Evolutionary conservation across 106 monocot genomes (phyloP).

Genomic region (Posidonia australis): DNA sequence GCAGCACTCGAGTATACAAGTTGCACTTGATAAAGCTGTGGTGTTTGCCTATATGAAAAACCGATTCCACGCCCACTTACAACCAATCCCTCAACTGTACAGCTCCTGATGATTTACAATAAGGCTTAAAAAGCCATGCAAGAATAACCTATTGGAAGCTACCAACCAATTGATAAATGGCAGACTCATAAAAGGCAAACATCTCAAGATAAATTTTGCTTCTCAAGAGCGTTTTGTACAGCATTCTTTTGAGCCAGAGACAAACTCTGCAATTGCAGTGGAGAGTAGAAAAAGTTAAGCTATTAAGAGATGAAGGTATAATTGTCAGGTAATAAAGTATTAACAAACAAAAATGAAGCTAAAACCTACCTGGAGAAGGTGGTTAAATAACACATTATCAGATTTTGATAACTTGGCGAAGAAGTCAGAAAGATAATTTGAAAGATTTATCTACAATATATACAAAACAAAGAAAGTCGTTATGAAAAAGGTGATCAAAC

Average conservation of each 20-base stretch:
- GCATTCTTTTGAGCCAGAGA: conserved; percentile 31
- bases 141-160: no score
- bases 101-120: no score
- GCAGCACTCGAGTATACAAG: no score
- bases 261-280: conserved; percentile 21
- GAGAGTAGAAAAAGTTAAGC: background rate
- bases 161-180: no score
- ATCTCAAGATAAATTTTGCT: background rate
- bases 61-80: no score
- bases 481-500: background rate
- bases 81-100: no score
- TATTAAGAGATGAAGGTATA: background rate
- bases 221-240: conserved; percentile 15
- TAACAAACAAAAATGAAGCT: background rate
- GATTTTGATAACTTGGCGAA: conserved; percentile 35
- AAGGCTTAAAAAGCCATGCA: no score
- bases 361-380: conserved; percentile 56
- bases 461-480: background rate
- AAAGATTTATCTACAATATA: conserved; percentile 55
- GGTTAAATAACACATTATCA: conserved; percentile 46
- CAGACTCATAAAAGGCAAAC: no score
- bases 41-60: no score
- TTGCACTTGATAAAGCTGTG: no score
- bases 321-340: background rate
- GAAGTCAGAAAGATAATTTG: conserved; percentile 47